A percentile compares a stretch with the other conserved stretches of the same genome.
These are phyloP conservation scores for Xylaria palmicola DNA, from an alignment of 495 filamentous ascomycete species.

Conservation along the genomic window DNA sequence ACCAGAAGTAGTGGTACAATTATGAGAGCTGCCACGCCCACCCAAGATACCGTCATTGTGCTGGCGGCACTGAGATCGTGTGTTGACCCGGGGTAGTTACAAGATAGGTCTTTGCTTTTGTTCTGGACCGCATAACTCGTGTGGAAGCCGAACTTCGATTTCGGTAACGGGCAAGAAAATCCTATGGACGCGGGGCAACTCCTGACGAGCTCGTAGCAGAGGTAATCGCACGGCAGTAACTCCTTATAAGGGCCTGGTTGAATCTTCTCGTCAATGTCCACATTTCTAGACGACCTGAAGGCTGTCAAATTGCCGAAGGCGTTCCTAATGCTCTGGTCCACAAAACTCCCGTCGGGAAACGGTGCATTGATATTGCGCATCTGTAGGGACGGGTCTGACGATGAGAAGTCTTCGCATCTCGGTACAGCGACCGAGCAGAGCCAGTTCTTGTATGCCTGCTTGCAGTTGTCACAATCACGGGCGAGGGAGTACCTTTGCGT, in stretches of 20 bases:
- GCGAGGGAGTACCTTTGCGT: conserved; percentile 75
- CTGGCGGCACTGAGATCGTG: conserved; percentile 30
- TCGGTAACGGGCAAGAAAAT: conserved; percentile 71
- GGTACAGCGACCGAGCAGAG: conserved; percentile 92
- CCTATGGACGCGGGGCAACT: conserved; percentile 77
- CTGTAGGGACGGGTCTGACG: conserved; percentile 53
- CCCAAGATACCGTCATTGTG: conserved; percentile 19
- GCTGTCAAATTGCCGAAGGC: conserved; percentile 21
- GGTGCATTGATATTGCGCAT: conserved; percentile 64
- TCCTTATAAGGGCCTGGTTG: conserved; percentile 92
- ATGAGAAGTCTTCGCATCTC: conserved; percentile 80
- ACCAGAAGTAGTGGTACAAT: conserved; percentile 16
- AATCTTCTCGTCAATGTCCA: conserved; percentile 67
- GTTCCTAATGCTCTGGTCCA: conserved; percentile 35
- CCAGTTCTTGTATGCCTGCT: conserved; percentile 82
- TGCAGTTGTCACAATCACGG: conserved; percentile 72
- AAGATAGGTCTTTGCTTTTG: conserved; percentile 23
- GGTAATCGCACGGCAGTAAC: conserved; percentile 76
- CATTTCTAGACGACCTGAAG: conserved; percentile 62
- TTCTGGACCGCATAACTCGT: conserved; percentile 61
- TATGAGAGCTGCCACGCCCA: conserved; percentile 14
- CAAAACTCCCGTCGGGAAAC: conserved; percentile 64
- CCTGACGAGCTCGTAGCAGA: conserved; percentile 80
- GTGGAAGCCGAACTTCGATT: conserved; percentile 49
- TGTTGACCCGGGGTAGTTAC: conserved; percentile 49